phyloP scores from a whole-genome alignment of 768 basidiomycete species.

The Panaeolus cyanescens region DNA sequence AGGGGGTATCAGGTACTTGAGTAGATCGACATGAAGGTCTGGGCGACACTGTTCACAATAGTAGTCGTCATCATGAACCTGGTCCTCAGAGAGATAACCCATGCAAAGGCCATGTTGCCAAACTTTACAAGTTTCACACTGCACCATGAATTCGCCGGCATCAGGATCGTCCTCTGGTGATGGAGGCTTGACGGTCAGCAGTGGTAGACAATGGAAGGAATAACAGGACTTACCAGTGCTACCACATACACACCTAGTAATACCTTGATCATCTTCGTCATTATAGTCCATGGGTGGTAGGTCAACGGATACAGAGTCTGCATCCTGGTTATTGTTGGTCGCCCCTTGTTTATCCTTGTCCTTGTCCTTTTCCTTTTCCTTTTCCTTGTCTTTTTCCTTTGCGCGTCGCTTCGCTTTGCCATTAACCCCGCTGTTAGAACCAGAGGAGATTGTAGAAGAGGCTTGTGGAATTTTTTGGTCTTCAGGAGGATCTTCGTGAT shows the following conservation, averaged over 20 bases:
- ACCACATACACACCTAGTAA: constrained; percentile 87
- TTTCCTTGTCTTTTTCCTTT: constrained; percentile 60
- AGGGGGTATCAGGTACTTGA: constrained; percentile 55
- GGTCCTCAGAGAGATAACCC: constrained; percentile 81
- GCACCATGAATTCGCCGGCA: constrained; percentile 95
- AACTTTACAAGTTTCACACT: constrained; percentile 94
- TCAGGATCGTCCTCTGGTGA: constrained; percentile 71
- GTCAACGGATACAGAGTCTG: constrained; percentile 26
- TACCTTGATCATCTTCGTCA: constrained; percentile 64
- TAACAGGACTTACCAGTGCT: constrained; percentile 54
- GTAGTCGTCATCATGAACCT: constrained; percentile 78
- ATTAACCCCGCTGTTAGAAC: constrained; percentile 32
- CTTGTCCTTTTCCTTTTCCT: constrained; percentile 49
- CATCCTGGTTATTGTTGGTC: constrained; percentile 18
- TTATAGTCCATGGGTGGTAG: constrained; percentile 44
- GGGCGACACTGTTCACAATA: constrained; percentile 94
- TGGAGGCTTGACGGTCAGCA: constrained; percentile 24
- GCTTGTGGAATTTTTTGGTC: constrained; percentile 49
- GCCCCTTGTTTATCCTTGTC: constrained; percentile 60
- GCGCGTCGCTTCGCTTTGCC: constrained; percentile 40
- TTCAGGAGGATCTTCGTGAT: constrained; percentile 62
- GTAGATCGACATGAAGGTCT: constrained; percentile 77
- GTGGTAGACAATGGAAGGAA: background rate
- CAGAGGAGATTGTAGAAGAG: constrained; percentile 32
- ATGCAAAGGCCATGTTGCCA: constrained; percentile 99